A percentile compares a stretch with the other conserved stretches of the same genome.
These are phyloP conservation scores for Erythrobasidium yunnanense DNA, from an alignment of 768 basidiomycete species.

Conservation along the genomic window DNA sequence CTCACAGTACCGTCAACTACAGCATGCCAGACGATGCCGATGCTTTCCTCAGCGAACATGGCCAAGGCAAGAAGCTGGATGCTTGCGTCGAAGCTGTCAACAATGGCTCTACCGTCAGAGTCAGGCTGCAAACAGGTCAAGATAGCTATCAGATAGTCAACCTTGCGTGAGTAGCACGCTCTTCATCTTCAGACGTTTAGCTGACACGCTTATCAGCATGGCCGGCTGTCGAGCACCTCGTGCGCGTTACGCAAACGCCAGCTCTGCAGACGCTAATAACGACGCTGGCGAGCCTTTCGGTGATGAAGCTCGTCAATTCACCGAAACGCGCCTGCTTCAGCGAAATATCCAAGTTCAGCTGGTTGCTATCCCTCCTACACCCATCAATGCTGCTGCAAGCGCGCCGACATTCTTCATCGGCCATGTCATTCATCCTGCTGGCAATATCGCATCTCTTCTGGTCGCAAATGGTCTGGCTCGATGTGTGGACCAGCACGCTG, in stretches of 20 bases:
- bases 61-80: constrained; percentile 78
- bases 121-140: constrained; percentile 75
- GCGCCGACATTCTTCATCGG: constrained; percentile 78
- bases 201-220: constrained; percentile 45
- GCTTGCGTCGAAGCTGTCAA: constrained; percentile 87
- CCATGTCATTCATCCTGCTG: constrained; percentile 76
- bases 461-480: constrained; percentile 74
- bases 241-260: constrained; percentile 43
- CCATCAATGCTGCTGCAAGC: constrained; percentile 48
- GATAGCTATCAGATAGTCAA: constrained; percentile 84
- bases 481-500: constrained; percentile 94
- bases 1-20: constrained; percentile 11
- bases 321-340: constrained; percentile 72
- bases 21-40: constrained; percentile 66
- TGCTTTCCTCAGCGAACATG: constrained; percentile 70
- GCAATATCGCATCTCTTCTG: constrained; percentile 85
- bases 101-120: constrained; percentile 80
- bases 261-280: constrained; percentile 43
- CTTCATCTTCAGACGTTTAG: background rate
- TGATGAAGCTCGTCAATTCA: constrained; percentile 91
- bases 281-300: constrained; percentile 48
- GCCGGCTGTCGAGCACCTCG: constrained; percentile 71
- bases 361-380: constrained; percentile 64
- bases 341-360: constrained; percentile 65
- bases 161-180: constrained; percentile 42